Evolutionary conservation across 176 grass and related monocot species (phyloP).

Genomic region (Raddia guianensis): DNA sequence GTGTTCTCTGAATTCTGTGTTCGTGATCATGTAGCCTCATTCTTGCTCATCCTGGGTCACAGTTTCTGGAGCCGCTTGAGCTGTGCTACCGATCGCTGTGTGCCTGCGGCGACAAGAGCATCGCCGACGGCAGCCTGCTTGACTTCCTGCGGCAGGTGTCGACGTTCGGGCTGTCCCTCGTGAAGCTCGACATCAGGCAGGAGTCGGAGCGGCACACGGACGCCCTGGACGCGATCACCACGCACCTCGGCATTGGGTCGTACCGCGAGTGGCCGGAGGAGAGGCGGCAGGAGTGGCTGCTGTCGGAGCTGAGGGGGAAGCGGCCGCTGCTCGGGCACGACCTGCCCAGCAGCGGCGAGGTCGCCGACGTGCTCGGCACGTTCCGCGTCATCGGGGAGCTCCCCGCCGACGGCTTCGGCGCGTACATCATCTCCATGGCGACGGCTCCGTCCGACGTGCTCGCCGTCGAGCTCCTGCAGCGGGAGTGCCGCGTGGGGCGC

Average conservation of each 20-base stretch:
- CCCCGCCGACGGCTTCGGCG: conserved; percentile 65
- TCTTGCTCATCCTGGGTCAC: background rate
- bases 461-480: conserved; percentile 80
- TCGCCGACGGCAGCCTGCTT: conserved; percentile 86
- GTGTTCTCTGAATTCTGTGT: background rate
- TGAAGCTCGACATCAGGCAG: conserved; percentile 88
- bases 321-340: conserved; percentile 64
- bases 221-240: conserved; percentile 74
- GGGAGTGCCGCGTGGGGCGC: conserved; percentile 50
- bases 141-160: conserved; percentile 82
- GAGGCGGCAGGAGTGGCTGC: conserved; percentile 69
- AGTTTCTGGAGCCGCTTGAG: conserved; percentile 87
- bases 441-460: conserved; percentile 88
- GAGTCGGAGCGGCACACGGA: conserved; percentile 94
- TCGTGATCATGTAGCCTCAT: background rate
- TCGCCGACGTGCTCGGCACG: conserved; percentile 71
- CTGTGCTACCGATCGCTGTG: conserved; percentile 74
- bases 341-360: conserved; percentile 66
- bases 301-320: conserved; percentile 71
- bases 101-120: conserved; percentile 61
- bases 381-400: conserved; percentile 78
- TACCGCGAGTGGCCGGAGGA: conserved; percentile 78
- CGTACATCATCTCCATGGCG: conserved; percentile 90
- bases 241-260: conserved; percentile 70
- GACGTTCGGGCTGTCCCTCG: conserved; percentile 74